A percentile compares a stretch with the other conserved stretches of the same genome.
These are phyloP conservation scores for Glomus cerebriforme DNA, from an alignment of 192 early-diverging fungal genomes.

Conservation along the genomic window DNA sequence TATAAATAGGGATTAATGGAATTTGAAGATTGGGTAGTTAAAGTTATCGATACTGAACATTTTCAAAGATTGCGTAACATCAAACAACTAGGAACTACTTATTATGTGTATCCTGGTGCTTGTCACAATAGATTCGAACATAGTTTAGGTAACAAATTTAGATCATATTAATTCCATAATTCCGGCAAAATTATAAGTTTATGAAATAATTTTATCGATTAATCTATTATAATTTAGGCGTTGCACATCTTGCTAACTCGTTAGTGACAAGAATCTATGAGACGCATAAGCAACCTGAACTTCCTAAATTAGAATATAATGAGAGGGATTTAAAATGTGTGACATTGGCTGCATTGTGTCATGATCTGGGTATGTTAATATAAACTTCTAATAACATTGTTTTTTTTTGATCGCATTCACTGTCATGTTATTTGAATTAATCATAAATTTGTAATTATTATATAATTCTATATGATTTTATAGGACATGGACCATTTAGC, in stretches of 20 bases:
- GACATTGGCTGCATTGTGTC: slow-evolving; percentile 87
- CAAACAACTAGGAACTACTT: slow-evolving; percentile 85
- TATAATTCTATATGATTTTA: background rate
- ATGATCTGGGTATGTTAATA: slow-evolving; percentile 75
- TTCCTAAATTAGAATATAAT: slow-evolving; percentile 75
- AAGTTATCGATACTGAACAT: slow-evolving; percentile 89
- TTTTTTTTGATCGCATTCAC: too few species aligned
- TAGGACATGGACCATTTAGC: slow-evolving; percentile 92
- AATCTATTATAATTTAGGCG: slow-evolving; percentile 55
- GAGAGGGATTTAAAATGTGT: slow-evolving; percentile 83
- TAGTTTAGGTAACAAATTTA: slow-evolving; percentile 54
- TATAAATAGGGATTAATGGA: slow-evolving; percentile 67
- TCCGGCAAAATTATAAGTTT: background rate
- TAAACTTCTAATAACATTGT: too few species aligned
- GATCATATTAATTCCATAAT: background rate
- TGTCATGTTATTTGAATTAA: background rate
- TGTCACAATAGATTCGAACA: slow-evolving; percentile 97
- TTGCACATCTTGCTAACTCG: slow-evolving; percentile 75
- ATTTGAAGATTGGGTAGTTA: slow-evolving; percentile 63
- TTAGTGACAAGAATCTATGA: slow-evolving; percentile 71
- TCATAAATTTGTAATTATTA: background rate
- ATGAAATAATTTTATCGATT: background rate
- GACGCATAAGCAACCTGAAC: slow-evolving; percentile 79
- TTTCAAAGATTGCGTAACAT: slow-evolving; percentile 95
- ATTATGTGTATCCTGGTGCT: slow-evolving; percentile 91